A percentile compares a stretch with the other conserved stretches of the same genome.
These are phyloP conservation scores for Aspergillus ochraceus DNA, from an alignment of 2,329 filamentous ascomycete genomes.

Conservation along the genomic window DNA sequence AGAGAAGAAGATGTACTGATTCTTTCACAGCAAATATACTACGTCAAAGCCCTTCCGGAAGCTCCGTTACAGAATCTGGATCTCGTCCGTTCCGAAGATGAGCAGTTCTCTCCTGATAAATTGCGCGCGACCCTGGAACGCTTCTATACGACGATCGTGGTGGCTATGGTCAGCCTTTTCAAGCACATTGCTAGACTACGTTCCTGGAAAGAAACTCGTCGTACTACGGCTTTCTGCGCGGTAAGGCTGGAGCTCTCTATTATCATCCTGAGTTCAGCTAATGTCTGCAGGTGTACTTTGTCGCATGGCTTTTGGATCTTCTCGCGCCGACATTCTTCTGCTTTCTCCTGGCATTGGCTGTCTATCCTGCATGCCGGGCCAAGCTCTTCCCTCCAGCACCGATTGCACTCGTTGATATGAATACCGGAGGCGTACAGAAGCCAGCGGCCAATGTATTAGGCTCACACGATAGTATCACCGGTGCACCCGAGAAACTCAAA, in stretches of 20 bases:
- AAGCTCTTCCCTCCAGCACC: constrained; percentile 70
- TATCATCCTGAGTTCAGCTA: background rate
- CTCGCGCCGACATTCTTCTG: constrained; percentile 66
- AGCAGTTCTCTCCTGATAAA: constrained; percentile 83
- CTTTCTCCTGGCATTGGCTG: constrained; percentile 65
- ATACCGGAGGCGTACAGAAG: constrained; percentile 53
- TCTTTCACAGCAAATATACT: constrained; percentile 58
- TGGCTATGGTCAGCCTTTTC: constrained; percentile 63
- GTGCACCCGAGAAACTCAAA: constrained; percentile 76
- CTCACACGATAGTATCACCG: constrained; percentile 68
- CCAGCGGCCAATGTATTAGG: constrained; percentile 49
- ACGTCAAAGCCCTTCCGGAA: constrained; percentile 65
- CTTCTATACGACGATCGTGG: constrained; percentile 75
- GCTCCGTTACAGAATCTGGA: constrained; percentile 66
- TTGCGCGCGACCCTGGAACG: constrained; percentile 74
- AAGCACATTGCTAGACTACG: constrained; percentile 75
- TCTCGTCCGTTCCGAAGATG: constrained; percentile 76
- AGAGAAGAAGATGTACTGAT: background rate
- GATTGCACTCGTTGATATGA: constrained; percentile 66
- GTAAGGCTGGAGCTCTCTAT: constrained; percentile 35
- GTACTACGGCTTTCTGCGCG: constrained; percentile 66
- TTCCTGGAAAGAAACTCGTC: constrained; percentile 72
- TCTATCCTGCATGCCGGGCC: constrained; percentile 61
- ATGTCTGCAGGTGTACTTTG: constrained; percentile 48
- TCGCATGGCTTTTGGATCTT: constrained; percentile 73